Evolutionary conservation across 352 stramenopile species (phyloP).

Genomic region (Phytophthora quininea): DNA sequence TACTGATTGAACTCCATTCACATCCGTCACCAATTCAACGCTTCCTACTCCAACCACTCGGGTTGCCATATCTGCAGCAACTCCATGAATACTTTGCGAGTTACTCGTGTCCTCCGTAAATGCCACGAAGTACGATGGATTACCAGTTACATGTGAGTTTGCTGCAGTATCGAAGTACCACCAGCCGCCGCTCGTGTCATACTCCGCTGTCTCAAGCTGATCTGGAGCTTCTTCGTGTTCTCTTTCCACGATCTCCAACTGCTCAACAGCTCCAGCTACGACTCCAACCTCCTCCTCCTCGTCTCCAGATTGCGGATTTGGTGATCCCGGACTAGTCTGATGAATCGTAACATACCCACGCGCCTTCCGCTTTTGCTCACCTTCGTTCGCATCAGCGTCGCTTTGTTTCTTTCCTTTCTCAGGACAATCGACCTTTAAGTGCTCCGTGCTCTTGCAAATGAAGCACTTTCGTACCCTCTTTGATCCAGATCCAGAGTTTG

Average conservation of each 20-base stretch:
- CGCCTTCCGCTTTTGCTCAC: no score
- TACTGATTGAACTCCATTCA: neutral
- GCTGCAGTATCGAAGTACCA: neutral
- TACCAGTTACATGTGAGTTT: neutral
- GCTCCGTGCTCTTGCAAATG: neutral
- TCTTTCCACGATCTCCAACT: neutral
- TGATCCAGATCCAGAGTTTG: neutral
- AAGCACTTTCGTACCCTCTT: neutral
- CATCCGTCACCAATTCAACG: neutral
- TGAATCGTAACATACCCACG: no score
- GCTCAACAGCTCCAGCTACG: neutral
- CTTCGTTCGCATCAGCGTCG: neutral
- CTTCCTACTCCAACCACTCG: constrained; percentile 4
- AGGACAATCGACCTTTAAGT: constrained; percentile 8
- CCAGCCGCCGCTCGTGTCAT: no score
- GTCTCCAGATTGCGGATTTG: constrained; percentile 3
- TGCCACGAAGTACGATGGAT: neutral
- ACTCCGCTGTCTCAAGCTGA: no score
- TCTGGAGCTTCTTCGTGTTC: neutral
- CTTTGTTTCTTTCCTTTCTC: constrained; percentile 1
- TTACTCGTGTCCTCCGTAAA: constrained; percentile 3
- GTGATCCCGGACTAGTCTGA: neutral
- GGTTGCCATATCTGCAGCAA: neutral
- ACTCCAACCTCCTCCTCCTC: neutral
- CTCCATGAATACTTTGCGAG: neutral